These are phyloP conservation scores for Cicer cuneatum DNA, from an alignment of 306 rosid genomes.

Conservation along the genomic window DNA sequence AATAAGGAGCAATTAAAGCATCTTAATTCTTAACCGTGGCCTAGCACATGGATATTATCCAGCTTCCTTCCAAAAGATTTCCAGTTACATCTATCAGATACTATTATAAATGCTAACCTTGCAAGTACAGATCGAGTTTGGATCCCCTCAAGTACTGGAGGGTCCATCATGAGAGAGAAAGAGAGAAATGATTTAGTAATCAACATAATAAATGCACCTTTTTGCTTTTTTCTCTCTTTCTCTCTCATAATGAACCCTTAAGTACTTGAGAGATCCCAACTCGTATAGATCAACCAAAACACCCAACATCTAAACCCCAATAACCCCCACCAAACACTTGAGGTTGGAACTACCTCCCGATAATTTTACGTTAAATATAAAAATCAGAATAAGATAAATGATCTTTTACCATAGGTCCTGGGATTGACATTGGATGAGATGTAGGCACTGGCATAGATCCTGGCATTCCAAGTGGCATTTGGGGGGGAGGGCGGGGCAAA, in stretches of 20 bases:
- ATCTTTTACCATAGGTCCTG: constrained; percentile 78
- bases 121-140: neutral
- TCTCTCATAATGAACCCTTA: too few relatives aligned
- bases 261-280: too few relatives aligned
- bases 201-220: too few relatives aligned
- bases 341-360: constrained; percentile 23
- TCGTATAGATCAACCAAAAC: neutral
- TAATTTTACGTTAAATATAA: neutral
- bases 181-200: too few relatives aligned
- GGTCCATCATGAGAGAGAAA: too few relatives aligned
- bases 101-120: constrained; percentile 29
- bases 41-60: constrained; percentile 11
- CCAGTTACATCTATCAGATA: constrained; percentile 6
- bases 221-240: too few relatives aligned
- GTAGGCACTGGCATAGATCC: constrained; percentile 65
- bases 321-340: neutral
- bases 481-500: constrained; percentile 85
- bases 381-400: constrained; percentile 16
- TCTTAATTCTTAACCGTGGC: constrained; percentile 1
- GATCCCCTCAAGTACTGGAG: too few relatives aligned
- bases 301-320: constrained; percentile 9
- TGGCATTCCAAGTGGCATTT: constrained; percentile 85
- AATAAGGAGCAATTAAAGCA: constrained; percentile 15
- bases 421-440: constrained; percentile 69
- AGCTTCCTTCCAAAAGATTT: constrained; percentile 12